phyloP scores from a whole-genome alignment of 2,329 filamentous ascomycete genomes.

The Sporothrix pallida region DNA sequence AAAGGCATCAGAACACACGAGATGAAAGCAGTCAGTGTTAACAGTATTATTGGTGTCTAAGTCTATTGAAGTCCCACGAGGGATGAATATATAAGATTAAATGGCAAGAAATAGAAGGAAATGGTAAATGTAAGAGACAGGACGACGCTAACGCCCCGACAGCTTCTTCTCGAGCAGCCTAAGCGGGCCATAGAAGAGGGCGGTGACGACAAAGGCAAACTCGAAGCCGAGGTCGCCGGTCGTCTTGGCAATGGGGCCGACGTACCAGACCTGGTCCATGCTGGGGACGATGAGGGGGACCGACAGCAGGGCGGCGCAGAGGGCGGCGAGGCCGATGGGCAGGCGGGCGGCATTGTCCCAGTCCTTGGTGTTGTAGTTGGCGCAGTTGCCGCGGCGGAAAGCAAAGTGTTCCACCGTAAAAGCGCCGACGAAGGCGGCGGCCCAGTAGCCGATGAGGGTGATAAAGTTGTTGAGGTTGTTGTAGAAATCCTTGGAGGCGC shows the following conservation, averaged over 20 bases:
- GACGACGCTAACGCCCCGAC: neutral
- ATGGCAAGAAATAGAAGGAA: too few relatives aligned
- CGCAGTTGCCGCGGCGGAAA: slow-evolving; percentile 39
- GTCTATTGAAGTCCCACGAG: too few relatives aligned
- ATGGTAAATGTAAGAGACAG: too few relatives aligned
- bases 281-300: slow-evolving; percentile 48
- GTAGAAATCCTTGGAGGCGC: slow-evolving; percentile 50
- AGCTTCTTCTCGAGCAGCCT: slow-evolving; percentile 44
- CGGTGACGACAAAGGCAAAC: slow-evolving; percentile 50
- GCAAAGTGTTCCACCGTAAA: slow-evolving; percentile 45
- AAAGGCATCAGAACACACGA: too few relatives aligned
- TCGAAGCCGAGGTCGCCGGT: slow-evolving; percentile 56
- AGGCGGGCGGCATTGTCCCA: slow-evolving; percentile 41
- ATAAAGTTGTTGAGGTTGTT: slow-evolving; percentile 53
- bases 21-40: too few relatives aligned
- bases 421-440: slow-evolving; percentile 50
- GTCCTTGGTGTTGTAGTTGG: slow-evolving; percentile 37
- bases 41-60: too few relatives aligned
- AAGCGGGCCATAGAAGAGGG: slow-evolving; percentile 51
- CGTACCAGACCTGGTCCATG: slow-evolving; percentile 53
- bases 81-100: too few relatives aligned
- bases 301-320: slow-evolving; percentile 37
- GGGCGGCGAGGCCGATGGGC: slow-evolving; percentile 42
- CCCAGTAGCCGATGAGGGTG: slow-evolving; percentile 54
- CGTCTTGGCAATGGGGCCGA: slow-evolving; percentile 50